Percentiles rank a stretch among this genome's conserved stretches.
phyloP scores from a whole-genome alignment of 2,329 filamentous ascomycete genomes.

The Dothistroma septosporum region DNA sequence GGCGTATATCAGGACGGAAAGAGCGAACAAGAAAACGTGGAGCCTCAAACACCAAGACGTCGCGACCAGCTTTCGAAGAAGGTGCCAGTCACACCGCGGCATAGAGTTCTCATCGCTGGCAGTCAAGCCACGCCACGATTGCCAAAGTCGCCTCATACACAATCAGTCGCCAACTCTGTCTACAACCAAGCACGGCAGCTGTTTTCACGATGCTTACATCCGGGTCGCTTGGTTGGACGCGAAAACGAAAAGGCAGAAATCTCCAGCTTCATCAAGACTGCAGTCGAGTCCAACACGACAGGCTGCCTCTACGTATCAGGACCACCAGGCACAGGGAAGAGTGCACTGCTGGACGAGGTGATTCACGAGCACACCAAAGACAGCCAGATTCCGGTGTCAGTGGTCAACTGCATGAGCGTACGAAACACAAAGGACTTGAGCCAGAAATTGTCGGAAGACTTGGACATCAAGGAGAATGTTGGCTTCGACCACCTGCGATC shows the following conservation, averaged over 20 bases:
- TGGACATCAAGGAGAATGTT: slow-evolving; percentile 59
- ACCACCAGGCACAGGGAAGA: slow-evolving; percentile 94
- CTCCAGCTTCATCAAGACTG: slow-evolving; percentile 62
- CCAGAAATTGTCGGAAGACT: slow-evolving; percentile 66
- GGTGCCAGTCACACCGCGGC: slow-evolving; percentile 73
- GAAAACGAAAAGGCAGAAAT: slow-evolving; percentile 66
- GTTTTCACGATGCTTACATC: slow-evolving; percentile 74
- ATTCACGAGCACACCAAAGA: slow-evolving; percentile 56
- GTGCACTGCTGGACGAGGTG: slow-evolving; percentile 82
- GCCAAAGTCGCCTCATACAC: slow-evolving; percentile 68
- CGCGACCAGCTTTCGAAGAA: slow-evolving; percentile 69
- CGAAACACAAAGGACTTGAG: slow-evolving; percentile 85
- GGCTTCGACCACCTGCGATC: slow-evolving; percentile 64
- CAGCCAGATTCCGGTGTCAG: slow-evolving; percentile 60
- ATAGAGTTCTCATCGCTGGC: slow-evolving; percentile 73
- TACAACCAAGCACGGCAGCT: slow-evolving; percentile 85
- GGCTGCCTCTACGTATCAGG: slow-evolving; percentile 94
- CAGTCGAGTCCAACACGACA: slow-evolving; percentile 56
- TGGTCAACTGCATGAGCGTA: slow-evolving; percentile 96
- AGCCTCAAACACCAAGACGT: slow-evolving; percentile 71
- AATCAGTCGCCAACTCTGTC: slow-evolving; percentile 64
- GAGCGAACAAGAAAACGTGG: slow-evolving; percentile 24
- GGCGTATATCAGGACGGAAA: slow-evolving; percentile 39
- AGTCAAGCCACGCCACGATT: slow-evolving; percentile 74
- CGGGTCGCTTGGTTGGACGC: slow-evolving; percentile 71